These are phyloP conservation scores for Euphorbia pulcherrima DNA, from an alignment of 345 rosid species.

Conservation along the genomic window DNA sequence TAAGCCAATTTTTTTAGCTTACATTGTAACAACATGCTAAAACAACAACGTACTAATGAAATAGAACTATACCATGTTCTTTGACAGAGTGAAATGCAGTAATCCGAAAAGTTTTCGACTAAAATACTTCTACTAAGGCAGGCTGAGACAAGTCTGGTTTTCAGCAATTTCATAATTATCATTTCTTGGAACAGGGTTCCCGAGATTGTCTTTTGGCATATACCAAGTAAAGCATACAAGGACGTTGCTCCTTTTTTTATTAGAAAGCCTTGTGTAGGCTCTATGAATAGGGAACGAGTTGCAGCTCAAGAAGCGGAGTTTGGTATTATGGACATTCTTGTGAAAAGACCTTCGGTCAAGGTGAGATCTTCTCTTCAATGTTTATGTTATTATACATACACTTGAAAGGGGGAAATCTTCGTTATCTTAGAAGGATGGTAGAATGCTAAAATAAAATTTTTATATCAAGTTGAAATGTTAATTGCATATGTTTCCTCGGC, in stretches of 20 bases:
- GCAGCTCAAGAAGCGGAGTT: slow-evolving; percentile 75
- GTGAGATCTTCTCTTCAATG: slow-evolving; percentile 26
- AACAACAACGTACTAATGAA: not conserved
- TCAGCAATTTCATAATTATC: not conserved
- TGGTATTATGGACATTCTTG: slow-evolving; percentile 63
- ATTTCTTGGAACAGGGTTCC: slow-evolving; percentile 47
- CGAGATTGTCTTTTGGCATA: slow-evolving; percentile 88
- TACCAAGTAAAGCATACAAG: slow-evolving; percentile 73
- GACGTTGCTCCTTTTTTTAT: slow-evolving; percentile 67
- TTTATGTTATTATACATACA: not conserved
- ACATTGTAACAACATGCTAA: not conserved
- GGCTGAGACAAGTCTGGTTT: not conserved
- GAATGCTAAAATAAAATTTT: not conserved
- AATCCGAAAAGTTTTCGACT: not conserved
- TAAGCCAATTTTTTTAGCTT: not conserved
- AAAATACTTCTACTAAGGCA: not conserved
- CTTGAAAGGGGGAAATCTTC: not conserved
- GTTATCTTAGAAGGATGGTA: not conserved
- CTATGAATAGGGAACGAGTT: slow-evolving; percentile 70
- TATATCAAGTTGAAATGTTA: not conserved
- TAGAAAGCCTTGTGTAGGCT: slow-evolving; percentile 70
- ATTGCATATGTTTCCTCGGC: not conserved
- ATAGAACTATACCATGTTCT: not conserved
- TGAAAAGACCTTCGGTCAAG: slow-evolving; percentile 63
- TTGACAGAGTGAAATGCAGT: not conserved